Evolutionary conservation across 179 eudicot genomes (phyloP), one percentile per base, ranked within the genome.

Genomic region (Silene vulgaris): DNA sequence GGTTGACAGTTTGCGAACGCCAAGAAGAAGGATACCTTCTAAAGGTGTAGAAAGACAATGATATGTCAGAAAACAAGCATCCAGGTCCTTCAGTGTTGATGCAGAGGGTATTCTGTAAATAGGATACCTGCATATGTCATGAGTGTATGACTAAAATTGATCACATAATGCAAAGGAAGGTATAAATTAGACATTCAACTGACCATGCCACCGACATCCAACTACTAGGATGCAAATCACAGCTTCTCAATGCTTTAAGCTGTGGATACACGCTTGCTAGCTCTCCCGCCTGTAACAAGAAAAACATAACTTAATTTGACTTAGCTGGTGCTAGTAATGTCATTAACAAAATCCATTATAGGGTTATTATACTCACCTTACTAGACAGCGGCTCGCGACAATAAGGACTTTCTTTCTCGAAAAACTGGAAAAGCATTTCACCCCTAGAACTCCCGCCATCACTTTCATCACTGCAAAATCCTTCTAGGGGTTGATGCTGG

Each of bases 121-220:
- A 37, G 84, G 84, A 64, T 81, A 81, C 84, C 84, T 81, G 59
- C 77, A 74, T 65, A 71, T 23, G 35, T 56, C 64, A 45, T 16
- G 30, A 26, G 20, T 68, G 59, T 56, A 69, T 68, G 59, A 71
- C 48, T 19, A 60, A 64, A n/a, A 66, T 66, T 26, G 65, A 16
- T 54, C 26, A 60, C 9, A 19, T 20, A 35, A 35, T 5, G 19
- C 56, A 11, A 11, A 9, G 1, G 16, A 59, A 73, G 1, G 40
- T 35, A 23, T 13, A 26, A 35, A 12, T 21, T 48, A 32, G 21
- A 48, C 19, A 72, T 50, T 21, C 54, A 61, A 68, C 71, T 56
- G 65, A 81, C 84, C 84, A 81, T 69, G 84, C 84, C 67, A 81
- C 84, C 28, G 84, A 77, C 17, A 81, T 35, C 84, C 84, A 81